These are phyloP conservation scores for Babesia sp. DNA, from an alignment of 169 alveolate genomes.

Conservation along the genomic window DNA sequence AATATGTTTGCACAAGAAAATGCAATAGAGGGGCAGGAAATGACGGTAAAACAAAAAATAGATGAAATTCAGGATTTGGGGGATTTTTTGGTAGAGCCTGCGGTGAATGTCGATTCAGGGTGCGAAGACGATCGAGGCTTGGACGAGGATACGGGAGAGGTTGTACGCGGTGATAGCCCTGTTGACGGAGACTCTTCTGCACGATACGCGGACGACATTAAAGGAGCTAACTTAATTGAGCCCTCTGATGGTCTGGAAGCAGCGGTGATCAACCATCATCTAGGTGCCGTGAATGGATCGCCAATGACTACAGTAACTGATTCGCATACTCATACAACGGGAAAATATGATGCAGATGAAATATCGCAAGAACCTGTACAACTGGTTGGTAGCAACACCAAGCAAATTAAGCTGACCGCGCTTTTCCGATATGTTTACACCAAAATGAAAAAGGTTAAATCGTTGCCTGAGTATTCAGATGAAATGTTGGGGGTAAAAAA, in stretches of 20 bases:
- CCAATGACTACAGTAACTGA: too few species aligned
- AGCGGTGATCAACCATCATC: neutral
- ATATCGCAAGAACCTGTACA: neutral
- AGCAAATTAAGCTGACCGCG: slow-evolving; percentile 58
- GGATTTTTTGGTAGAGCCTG: neutral
- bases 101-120: neutral
- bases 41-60: slow-evolving; percentile 23
- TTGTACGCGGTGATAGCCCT: neutral
- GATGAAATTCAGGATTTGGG: neutral
- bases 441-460: slow-evolving; percentile 52
- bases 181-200: neutral
- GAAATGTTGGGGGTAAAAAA: slow-evolving; percentile 31
- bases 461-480: slow-evolving; percentile 34
- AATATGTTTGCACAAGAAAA: too few species aligned
- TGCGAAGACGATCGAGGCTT: neutral
- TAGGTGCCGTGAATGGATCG: too few species aligned
- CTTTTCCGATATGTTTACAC: slow-evolving; percentile 53
- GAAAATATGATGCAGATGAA: neutral
- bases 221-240: too few species aligned
- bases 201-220: slow-evolving; percentile 21
- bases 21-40: too few species aligned
- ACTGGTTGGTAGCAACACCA: neutral
- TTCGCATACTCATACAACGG: too few species aligned
- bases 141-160: neutral
- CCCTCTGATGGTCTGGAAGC: too few species aligned